Percentiles rank a stretch among this genome's conserved stretches.
These are phyloP conservation scores for Vitis amurensis DNA, from an alignment of 164 flowering plant genomes.

Conservation along the genomic window DNA sequence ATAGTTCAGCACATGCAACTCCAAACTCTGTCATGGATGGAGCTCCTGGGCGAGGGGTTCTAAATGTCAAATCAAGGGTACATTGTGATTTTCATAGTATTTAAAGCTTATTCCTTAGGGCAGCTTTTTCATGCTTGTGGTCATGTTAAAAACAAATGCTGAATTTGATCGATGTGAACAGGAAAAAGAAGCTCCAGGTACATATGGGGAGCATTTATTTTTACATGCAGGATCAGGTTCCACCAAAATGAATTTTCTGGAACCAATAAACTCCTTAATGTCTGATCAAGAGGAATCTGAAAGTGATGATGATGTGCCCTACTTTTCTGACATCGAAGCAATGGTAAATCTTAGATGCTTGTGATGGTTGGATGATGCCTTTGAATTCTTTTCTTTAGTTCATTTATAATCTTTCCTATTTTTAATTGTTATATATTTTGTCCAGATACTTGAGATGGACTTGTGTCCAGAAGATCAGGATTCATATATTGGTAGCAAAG, in stretches of 20 bases:
- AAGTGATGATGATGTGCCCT: slow-evolving; percentile 68
- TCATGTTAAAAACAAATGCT: slow-evolving; percentile 9
- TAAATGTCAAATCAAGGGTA: slow-evolving; percentile 19
- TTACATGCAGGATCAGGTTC: slow-evolving; percentile 22
- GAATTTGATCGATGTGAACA: slow-evolving; percentile 15
- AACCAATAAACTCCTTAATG: slow-evolving; percentile 26
- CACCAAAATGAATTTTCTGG: slow-evolving; percentile 12
- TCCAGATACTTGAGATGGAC: slow-evolving; percentile 89
- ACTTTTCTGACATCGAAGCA: slow-evolving; percentile 80
- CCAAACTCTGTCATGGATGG: slow-evolving; percentile 6
- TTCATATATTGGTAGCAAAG: slow-evolving; percentile 38
- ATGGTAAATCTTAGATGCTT: slow-evolving; percentile 46
- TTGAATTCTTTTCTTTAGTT: slow-evolving; percentile 1
- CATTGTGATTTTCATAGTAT: slow-evolving; percentile 1
- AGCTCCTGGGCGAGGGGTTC: slow-evolving; percentile 9
- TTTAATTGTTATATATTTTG: slow-evolving; percentile 9
- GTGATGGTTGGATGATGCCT: slow-evolving; percentile 4
- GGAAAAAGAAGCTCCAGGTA: slow-evolving; percentile 20
- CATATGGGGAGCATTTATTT: slow-evolving; percentile 11
- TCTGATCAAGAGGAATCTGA: slow-evolving; percentile 54
- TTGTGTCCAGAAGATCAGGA: slow-evolving; percentile 60
- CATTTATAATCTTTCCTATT: background rate
- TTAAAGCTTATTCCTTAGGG: slow-evolving; percentile 11
- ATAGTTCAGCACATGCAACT: slow-evolving; percentile 9
- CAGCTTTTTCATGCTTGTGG: slow-evolving; percentile 15